A percentile compares a stretch with the other conserved stretches of the same genome.
Evolutionary conservation across 441 rosid species (phyloP).

Genomic region (Populus tomentosa): DNA sequence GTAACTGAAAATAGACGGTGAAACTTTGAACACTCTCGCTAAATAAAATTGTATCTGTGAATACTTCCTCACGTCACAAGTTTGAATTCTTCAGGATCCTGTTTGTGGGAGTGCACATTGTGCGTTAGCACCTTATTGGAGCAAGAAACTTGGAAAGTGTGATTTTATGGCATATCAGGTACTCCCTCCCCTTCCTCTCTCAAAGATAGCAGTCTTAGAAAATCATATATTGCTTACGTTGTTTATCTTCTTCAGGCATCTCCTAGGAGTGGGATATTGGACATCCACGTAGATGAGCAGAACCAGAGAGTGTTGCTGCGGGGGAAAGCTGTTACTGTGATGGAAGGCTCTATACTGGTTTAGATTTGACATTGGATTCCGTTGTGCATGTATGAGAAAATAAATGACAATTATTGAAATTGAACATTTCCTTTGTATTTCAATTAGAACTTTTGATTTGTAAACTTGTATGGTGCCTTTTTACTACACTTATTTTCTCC

Average conservation of each 20-base stretch:
- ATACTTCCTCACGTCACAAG: not conserved
- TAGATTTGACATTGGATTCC: constrained; percentile 18
- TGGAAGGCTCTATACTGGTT: constrained; percentile 65
- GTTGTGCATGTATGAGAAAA: not conserved
- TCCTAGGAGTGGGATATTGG: constrained; percentile 52
- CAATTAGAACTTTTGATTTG: too few relatives aligned
- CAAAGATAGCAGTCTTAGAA: not conserved
- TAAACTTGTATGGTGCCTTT: too few relatives aligned
- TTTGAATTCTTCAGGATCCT: constrained; percentile 50
- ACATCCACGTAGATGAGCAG: constrained; percentile 44
- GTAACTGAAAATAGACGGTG: too few relatives aligned
- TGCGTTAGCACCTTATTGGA: constrained; percentile 65
- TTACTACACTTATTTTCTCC: too few relatives aligned
- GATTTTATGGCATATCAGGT: constrained; percentile 59
- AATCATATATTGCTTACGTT: not conserved
- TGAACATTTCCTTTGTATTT: not conserved
- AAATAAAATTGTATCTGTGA: not conserved
- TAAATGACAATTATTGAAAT: not conserved
- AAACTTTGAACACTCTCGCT: not conserved
- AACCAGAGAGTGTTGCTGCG: constrained; percentile 49
- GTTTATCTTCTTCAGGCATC: constrained; percentile 48
- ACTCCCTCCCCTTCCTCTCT: not conserved
- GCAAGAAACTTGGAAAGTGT: constrained; percentile 53
- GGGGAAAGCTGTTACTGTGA: constrained; percentile 66
- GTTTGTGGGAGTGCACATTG: constrained; percentile 77